Evolutionary conservation across 345 rosid species (phyloP).

Genomic region (Brassica incana): DNA sequence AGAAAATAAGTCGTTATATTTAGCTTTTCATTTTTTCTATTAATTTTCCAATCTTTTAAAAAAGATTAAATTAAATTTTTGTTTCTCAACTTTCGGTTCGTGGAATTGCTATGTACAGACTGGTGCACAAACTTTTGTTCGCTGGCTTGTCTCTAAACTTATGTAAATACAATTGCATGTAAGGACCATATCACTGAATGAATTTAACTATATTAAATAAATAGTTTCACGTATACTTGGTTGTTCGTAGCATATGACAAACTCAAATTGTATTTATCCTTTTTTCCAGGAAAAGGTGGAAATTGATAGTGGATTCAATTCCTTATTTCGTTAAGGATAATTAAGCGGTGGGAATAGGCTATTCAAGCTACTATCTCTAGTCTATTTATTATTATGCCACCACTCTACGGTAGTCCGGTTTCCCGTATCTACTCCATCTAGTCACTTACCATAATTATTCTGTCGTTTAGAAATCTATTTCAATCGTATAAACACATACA

Average conservation of each 20-base stretch:
- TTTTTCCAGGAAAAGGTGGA: neutral
- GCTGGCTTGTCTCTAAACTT: constrained; percentile 37
- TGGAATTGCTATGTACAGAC: constrained; percentile 35
- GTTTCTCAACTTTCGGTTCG: neutral
- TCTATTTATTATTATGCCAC: constrained; percentile 7
- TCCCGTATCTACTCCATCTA: constrained; percentile 7
- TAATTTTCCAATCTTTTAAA: neutral
- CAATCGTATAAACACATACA: neutral
- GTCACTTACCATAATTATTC: neutral
- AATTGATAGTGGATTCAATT: neutral
- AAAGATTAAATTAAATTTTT: neutral
- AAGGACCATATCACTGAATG: constrained; percentile 33
- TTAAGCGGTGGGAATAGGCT: constrained; percentile 8
- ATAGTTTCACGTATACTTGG: constrained; percentile 11
- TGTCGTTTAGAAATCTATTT: neutral
- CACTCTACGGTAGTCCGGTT: neutral
- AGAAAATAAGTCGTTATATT: constrained; percentile 3
- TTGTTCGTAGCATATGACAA: constrained; percentile 16
- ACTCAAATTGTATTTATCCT: neutral
- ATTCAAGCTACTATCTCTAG: neutral
- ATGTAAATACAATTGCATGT: constrained; percentile 29
- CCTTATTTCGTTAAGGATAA: neutral
- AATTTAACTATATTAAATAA: constrained; percentile 1
- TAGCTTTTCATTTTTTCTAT: neutral
- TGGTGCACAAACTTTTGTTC: constrained; percentile 30